Base-by-base conservation (phyloP, 176 grass and related monocot genomes). In the Oryza glumipatula region DNA sequence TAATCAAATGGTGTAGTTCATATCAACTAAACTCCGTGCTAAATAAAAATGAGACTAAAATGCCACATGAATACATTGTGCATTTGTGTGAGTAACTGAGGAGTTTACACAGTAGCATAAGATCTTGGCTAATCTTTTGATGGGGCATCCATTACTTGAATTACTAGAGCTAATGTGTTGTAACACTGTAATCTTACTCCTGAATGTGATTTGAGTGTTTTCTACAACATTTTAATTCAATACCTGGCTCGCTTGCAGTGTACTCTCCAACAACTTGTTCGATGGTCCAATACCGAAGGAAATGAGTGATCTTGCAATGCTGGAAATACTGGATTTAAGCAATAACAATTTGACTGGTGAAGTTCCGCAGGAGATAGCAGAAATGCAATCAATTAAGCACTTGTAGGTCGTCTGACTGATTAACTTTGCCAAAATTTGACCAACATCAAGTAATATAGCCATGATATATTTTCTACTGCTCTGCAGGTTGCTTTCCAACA, bases 241-340 rank as follows among this genome's bases (percentile, higher is more conserved):
- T 61, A 80, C 38, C 23, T 41, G 16, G 48, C 4, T 81, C 36
- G 21, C 28, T 84, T 75, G 90, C 91, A 99, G 97, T 76, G 16
- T 96, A 70, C 90, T 99, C 52, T 90, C 88, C 46, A 88, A 89
- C 75, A 99, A 99, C 76, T 80, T 94, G 33, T 94, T 99, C 81
- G 81, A 74, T 64, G 97, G 97, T 66, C 26, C 54, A 3, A 94
- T 99, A 68, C 97, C 97, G 14, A 92, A 96, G 77, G 88, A 96
- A 92, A 89, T 99, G 28, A 84, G 81, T 83, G 63, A 67, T 75
- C 90, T 99, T 82, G 70, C 68, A 45, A 84, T 82, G 81, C 65
- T 99, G 87, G 97, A 99, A 80, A 65, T 99, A 61, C 82, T 99
- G 82, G 97, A 99, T 75, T 89, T 99, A 74, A 80, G 97, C 23